These are phyloP conservation scores for Aspergillus nidulans DNA, from an alignment of 495 filamentous ascomycete genomes.

Conservation along the genomic window DNA sequence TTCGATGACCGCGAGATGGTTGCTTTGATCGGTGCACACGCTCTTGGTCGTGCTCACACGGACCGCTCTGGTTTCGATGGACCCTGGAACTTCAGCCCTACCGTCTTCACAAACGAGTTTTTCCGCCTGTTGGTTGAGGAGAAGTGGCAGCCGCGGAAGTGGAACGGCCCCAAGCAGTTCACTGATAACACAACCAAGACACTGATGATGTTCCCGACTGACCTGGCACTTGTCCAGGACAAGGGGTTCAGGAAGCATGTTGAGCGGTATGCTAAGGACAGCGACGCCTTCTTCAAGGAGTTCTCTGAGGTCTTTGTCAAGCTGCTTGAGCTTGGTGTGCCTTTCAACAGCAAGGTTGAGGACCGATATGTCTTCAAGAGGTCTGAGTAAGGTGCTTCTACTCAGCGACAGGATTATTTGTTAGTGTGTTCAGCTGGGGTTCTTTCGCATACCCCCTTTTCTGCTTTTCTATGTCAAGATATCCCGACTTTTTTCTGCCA, in stretches of 20 bases:
- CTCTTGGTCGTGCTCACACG: constrained; percentile 86
- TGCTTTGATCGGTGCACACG: constrained; percentile 84
- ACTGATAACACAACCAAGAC: constrained; percentile 78
- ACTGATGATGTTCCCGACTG: constrained; percentile 96
- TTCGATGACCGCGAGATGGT: constrained; percentile 98
- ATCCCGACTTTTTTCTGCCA: constrained; percentile 32
- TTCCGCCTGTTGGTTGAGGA: constrained; percentile 81
- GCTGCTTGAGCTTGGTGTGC: constrained; percentile 93
- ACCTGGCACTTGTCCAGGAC: constrained; percentile 84
- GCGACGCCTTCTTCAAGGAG: constrained; percentile 88
- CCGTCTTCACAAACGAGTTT: constrained; percentile 91
- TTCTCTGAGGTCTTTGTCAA: constrained; percentile 74
- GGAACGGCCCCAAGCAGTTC: constrained; percentile 84
- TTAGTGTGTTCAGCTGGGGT: constrained; percentile 5
- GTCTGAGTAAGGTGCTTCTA: constrained; percentile 34
- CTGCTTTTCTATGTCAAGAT: constrained; percentile 19
- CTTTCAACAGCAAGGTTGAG: constrained; percentile 68
- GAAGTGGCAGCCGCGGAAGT: constrained; percentile 92
- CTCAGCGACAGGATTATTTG: neutral
- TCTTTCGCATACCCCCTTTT: constrained; percentile 9
- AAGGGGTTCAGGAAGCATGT: constrained; percentile 81
- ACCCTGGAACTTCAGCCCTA: constrained; percentile 96
- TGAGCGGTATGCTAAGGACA: constrained; percentile 88
- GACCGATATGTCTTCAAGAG: constrained; percentile 73
- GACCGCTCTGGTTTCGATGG: constrained; percentile 86